A percentile compares a stretch with the other conserved stretches of the same genome.
Evolutionary conservation across 1,284 basidiomycete species (phyloP).

Genomic region (Ustilago shanxiensis): DNA sequence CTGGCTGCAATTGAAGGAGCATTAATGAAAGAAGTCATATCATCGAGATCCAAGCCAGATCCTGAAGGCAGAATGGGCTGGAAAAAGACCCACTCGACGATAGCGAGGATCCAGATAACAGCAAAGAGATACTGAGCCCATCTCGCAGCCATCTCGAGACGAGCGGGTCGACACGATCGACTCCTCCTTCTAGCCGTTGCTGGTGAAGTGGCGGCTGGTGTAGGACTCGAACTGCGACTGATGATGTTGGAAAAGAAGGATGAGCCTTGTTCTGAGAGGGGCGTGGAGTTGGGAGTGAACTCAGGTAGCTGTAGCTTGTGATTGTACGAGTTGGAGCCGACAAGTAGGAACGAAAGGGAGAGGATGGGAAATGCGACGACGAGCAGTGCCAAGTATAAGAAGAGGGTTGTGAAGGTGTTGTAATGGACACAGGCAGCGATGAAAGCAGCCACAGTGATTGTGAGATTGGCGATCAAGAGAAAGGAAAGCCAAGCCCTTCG

Average conservation of each 20-base stretch:
- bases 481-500: constrained; percentile 25
- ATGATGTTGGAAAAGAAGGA: constrained; percentile 6
- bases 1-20: neutral
- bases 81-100: constrained; percentile 36
- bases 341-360: constrained; percentile 20
- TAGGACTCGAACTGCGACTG: neutral
- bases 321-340: constrained; percentile 7
- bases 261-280: constrained; percentile 3
- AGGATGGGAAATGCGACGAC: constrained; percentile 36
- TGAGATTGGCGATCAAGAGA: constrained; percentile 20
- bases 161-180: constrained; percentile 13
- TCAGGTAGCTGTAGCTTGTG: constrained; percentile 19
- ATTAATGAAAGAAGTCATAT: constrained; percentile 11
- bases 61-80: constrained; percentile 7
- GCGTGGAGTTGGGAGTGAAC: constrained; percentile 8
- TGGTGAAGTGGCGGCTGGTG: neutral
- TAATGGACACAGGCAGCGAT: constrained; percentile 41
- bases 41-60: constrained; percentile 3
- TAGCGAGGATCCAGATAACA: constrained; percentile 32
- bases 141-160: constrained; percentile 10
- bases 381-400: constrained; percentile 37
- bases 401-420: constrained; percentile 42
- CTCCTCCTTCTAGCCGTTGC: neutral
- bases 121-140: constrained; percentile 25
- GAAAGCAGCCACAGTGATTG: constrained; percentile 19